Evolutionary conservation across 2,329 filamentous ascomycete species (phyloP), one percentile per base, ranked within the genome.

Genomic region (Colletotrichum shisoi): DNA sequence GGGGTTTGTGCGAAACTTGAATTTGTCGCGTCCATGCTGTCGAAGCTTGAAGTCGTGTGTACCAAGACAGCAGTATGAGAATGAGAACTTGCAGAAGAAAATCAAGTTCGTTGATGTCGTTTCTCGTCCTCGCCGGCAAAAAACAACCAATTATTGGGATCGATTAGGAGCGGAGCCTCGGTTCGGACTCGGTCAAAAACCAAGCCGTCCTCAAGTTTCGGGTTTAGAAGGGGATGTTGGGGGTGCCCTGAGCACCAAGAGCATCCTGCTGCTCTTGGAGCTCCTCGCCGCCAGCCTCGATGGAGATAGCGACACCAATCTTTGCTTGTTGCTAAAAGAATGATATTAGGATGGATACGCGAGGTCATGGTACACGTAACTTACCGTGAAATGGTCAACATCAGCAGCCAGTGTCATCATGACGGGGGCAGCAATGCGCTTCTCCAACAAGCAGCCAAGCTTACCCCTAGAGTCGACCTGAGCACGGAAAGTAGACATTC

Each of bases 391-490:
- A 82, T 99, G 94, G 81, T 99, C 95, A 76, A 99, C 92, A 78
- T 98, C 95, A 72, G 94, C 94, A 62, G 94, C 93, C 81, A 99
- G 97, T 65, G 94, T 96, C 82, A 99, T 88, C 78, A 90, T 91
- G 67, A 99, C 93, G 34, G 94, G 91, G 71, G 93, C 93, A 37
- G 93, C 93, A 75, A 99, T 92, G 76, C 93, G 90, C 89, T 97
- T 98, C 85, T 99, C 95, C 72, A 98, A 83, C 75, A 97, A 82
- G 77, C 93, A 95, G 80, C 91, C 92, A 69, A 99, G 85, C 84
- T 96, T 97, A 78, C 95, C 95, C 78, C 92, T 89, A 75, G 93
- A 96, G 82, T 99, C 95, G 73, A 98, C 87, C 82, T 99, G 95
- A 51, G 94, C 95, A 71, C 94, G 89, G 89, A 97, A 97, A 57